phyloP scores from a whole-genome alignment of 768 basidiomycete species.

The Scleroderma citrinum region DNA sequence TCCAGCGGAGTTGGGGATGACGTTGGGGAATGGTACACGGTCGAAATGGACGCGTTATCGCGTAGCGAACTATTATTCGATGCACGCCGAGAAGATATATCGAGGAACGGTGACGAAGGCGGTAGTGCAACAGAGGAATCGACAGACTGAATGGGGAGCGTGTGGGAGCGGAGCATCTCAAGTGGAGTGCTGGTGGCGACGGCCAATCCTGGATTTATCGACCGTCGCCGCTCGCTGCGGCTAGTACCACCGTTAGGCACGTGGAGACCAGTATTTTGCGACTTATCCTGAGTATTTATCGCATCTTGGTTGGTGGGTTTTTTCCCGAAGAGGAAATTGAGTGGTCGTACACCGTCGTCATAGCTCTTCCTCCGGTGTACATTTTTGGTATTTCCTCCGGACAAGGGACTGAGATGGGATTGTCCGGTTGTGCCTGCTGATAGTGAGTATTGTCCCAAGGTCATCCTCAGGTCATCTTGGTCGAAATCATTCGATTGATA shows the following conservation, averaged over 20 bases:
- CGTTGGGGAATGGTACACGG: conserved; percentile 32
- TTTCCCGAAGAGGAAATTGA: conserved; percentile 29
- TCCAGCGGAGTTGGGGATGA: conserved; percentile 33
- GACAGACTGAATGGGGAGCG: conserved; percentile 17
- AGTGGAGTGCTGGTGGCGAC: conserved; percentile 25
- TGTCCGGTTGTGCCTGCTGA: conserved; percentile 8
- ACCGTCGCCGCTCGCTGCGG: conserved; percentile 43
- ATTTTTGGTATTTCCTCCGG: conserved; percentile 7
- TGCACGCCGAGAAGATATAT: conserved; percentile 12
- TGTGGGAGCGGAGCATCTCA: conserved; percentile 28
- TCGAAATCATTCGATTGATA: not conserved
- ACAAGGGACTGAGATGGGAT: conserved; percentile 19
- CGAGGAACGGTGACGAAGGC: conserved; percentile 11
- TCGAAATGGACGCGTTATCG: conserved; percentile 23
- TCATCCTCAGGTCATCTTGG: not conserved
- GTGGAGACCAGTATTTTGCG: conserved; percentile 13
- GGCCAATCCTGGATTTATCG: conserved; percentile 48
- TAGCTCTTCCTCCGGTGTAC: conserved; percentile 37
- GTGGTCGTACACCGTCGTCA: conserved; percentile 38
- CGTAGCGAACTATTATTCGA: conserved; percentile 23
- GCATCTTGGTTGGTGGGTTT: conserved; percentile 8
- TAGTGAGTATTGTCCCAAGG: conserved; percentile 11
- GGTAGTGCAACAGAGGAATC: conserved; percentile 20
- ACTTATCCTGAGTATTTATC: conserved; percentile 6
- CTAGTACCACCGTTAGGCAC: conserved; percentile 26